phyloP scores from a whole-genome alignment of 2,329 filamentous ascomycete species.

The Nigrograna mackinnonii region DNA sequence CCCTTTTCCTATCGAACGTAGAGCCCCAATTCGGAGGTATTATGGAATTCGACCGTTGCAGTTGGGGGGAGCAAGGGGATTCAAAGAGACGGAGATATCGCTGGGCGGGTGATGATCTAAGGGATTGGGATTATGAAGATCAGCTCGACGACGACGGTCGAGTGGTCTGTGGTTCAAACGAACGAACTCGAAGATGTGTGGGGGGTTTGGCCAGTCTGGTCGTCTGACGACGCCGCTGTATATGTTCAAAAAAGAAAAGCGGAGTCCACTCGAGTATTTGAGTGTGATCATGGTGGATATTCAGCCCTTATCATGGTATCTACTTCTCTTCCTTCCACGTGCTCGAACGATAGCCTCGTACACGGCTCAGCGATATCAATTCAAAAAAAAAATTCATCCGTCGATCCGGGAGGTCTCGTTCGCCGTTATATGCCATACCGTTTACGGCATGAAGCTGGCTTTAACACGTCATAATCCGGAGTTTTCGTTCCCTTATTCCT shows the following conservation, averaged over 20 bases:
- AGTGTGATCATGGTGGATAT: too few relatives aligned
- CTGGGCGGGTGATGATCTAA: slow-evolving; percentile 24
- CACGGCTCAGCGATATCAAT: too few relatives aligned
- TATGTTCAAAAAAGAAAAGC: slow-evolving; percentile 17
- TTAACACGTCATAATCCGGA: too few relatives aligned
- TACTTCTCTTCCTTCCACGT: too few relatives aligned
- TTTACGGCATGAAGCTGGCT: too few relatives aligned
- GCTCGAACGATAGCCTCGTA: too few relatives aligned
- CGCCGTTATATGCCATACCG: too few relatives aligned
- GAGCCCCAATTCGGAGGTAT: slow-evolving; percentile 70
- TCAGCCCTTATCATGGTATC: too few relatives aligned
- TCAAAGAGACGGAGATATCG: too few relatives aligned
- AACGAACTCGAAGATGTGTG: slow-evolving; percentile 25
- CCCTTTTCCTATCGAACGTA: slow-evolving; percentile 69
- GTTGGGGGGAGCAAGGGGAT: slow-evolving; percentile 24
- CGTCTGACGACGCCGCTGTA: slow-evolving; percentile 32
- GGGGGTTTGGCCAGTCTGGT: slow-evolving; percentile 26
- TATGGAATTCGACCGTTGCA: slow-evolving; percentile 60
- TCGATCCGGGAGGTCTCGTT: too few relatives aligned
- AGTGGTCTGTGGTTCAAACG: slow-evolving; percentile 13
- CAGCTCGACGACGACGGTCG: slow-evolving; percentile 15
- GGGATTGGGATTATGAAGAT: slow-evolving; percentile 30
- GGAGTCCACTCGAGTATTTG: neutral
- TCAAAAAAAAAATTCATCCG: too few relatives aligned
- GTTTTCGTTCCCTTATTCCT: too few relatives aligned